These are phyloP conservation scores for Aspergillus bridgeri DNA, from an alignment of 495 filamentous ascomycete species.

Conservation along the genomic window DNA sequence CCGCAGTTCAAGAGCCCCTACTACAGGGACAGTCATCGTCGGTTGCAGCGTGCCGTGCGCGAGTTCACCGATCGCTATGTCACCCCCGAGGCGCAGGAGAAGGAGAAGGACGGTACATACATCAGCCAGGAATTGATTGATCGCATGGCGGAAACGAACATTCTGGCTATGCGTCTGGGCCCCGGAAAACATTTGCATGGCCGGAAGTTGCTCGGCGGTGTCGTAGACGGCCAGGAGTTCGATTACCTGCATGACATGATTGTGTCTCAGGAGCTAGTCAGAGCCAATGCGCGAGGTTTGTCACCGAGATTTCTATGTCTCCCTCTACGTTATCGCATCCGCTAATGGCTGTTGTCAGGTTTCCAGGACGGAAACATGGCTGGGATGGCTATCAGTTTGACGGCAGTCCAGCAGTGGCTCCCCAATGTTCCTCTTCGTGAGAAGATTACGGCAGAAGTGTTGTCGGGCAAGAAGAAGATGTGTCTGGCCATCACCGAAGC, in stretches of 20 bases:
- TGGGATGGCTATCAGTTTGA: slow-evolving; percentile 81
- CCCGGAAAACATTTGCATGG: slow-evolving; percentile 81
- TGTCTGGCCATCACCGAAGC: slow-evolving; percentile 86
- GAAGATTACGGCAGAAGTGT: slow-evolving; percentile 64
- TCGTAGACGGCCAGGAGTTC: slow-evolving; percentile 73
- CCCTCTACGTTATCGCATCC: not conserved
- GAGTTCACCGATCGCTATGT: slow-evolving; percentile 70
- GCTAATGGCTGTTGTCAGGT: slow-evolving; percentile 14
- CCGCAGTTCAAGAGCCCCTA: slow-evolving; percentile 79
- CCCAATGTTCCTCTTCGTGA: slow-evolving; percentile 63
- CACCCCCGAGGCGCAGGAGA: slow-evolving; percentile 71
- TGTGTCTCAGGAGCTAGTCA: slow-evolving; percentile 66
- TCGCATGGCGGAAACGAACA: slow-evolving; percentile 66
- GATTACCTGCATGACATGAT: slow-evolving; percentile 87
- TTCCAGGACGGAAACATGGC: slow-evolving; percentile 62
- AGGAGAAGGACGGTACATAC: slow-evolving; percentile 70
- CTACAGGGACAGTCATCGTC: slow-evolving; percentile 72
- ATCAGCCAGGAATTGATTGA: slow-evolving; percentile 77
- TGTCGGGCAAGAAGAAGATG: slow-evolving; percentile 82
- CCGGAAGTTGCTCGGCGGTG: slow-evolving; percentile 62
- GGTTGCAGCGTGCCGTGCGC: slow-evolving; percentile 67
- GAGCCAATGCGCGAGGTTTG: slow-evolving; percentile 62
- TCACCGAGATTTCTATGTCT: not conserved
- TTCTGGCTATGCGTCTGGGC: slow-evolving; percentile 79
- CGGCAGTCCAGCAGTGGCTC: slow-evolving; percentile 77